Conservation (phyloP, 306 rosid species). For the Dryas drummondii region DNA sequence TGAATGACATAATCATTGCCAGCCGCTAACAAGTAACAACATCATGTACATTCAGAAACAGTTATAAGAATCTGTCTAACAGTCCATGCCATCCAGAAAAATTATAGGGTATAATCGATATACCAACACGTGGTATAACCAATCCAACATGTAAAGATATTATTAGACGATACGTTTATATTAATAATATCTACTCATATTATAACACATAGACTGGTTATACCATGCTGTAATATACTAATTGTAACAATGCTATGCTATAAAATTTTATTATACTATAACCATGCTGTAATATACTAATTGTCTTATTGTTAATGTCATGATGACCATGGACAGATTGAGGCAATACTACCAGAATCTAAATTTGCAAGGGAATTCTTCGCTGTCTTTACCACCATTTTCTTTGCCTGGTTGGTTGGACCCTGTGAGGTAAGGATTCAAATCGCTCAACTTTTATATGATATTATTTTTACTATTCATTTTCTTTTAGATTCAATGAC, state of each 20-base stretch:
- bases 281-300: no score
- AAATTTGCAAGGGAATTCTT: constrained; percentile 68
- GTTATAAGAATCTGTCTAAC: neutral
- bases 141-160: no score
- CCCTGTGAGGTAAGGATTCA: constrained; percentile 62
- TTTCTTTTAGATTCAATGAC: neutral
- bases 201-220: no score
- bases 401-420: constrained; percentile 90
- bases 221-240: no score
- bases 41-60: neutral
- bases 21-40: no score
- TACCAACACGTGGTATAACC: no score
- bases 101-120: no score
- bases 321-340: constrained; percentile 52
- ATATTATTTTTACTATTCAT: neutral
- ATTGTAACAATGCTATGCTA: no score
- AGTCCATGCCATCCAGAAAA: neutral
- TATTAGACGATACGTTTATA: no score
- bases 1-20: no score
- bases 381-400: constrained; percentile 69
- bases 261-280: no score
- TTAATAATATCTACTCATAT: no score
- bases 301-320: neutral
- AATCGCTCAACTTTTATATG: neutral
- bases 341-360: constrained; percentile 58